Evolutionary conservation across 495 filamentous ascomycete genomes (phyloP).

Genomic region (Astrothelium subdiscretum): DNA sequence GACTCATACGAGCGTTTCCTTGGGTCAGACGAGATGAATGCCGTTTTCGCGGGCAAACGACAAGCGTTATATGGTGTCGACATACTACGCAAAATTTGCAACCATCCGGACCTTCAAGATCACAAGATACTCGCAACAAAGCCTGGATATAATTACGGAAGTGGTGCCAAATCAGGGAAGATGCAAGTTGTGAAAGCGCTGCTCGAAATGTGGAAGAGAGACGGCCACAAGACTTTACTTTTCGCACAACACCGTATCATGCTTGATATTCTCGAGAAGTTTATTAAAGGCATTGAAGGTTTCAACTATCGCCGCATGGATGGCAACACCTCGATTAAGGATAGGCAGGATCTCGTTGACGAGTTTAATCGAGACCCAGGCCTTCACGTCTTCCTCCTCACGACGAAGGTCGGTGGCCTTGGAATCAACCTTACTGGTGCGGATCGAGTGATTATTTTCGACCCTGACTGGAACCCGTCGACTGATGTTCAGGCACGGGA

Average conservation of each 20-base stretch:
- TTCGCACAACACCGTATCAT: slow-evolving; percentile 88
- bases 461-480: slow-evolving; percentile 96
- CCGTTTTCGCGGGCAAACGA: slow-evolving; percentile 59
- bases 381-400: slow-evolving; percentile 81
- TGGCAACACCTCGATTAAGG: slow-evolving; percentile 71
- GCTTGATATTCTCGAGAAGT: slow-evolving; percentile 83
- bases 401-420: slow-evolving; percentile 87
- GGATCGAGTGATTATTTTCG: slow-evolving; percentile 91
- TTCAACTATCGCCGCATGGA: slow-evolving; percentile 87
- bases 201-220: slow-evolving; percentile 70
- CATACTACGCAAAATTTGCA: slow-evolving; percentile 89
- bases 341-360: slow-evolving; percentile 74
- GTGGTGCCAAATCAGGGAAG: slow-evolving; percentile 68
- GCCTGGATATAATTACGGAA: slow-evolving; percentile 59
- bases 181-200: slow-evolving; percentile 85
- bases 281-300: slow-evolving; percentile 50
- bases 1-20: slow-evolving; percentile 70
- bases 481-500: slow-evolving; percentile 93
- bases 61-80: slow-evolving; percentile 82
- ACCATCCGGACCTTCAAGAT: slow-evolving; percentile 81
- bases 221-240: slow-evolving; percentile 81
- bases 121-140: slow-evolving; percentile 48
- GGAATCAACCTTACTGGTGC: slow-evolving; percentile 92
- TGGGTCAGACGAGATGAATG: slow-evolving; percentile 66
- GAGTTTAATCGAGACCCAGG: slow-evolving; percentile 75